Base-by-base conservation (phyloP, 805 yeast species). In the Kuraishia floccosa region DNA sequence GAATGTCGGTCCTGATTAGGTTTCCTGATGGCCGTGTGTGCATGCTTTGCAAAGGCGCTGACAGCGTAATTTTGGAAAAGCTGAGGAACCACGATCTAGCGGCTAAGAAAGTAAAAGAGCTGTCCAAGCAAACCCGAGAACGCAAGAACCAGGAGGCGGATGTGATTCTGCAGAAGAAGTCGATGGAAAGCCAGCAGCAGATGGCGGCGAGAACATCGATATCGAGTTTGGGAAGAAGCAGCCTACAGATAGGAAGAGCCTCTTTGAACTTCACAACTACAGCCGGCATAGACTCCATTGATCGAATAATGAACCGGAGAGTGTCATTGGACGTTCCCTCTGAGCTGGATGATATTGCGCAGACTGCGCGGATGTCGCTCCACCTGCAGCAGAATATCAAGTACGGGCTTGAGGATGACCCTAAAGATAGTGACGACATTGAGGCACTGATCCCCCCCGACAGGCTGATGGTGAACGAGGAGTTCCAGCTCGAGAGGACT, bases 11-110 rank as follows among this genome's bases (percentile, higher is more conserved):
- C n/a, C 50, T 89, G 7, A 76, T 86, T 1, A 65, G 58, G 37
- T 72, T 82, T 42, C 95, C 96, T 0, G 80, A 82, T 48, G 72
- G 72, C 5, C 66, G 80, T 35, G 66, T 86, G 15, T 72, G 89
- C 28, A 47, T 91, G 39, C 59, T 91, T 26, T 85, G 95, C 55
- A 91, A 91, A 55, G 99, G 98, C 33, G 98, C 99, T 2, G 98
- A 91, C 51, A 84, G 84, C 44, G 68, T 89, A 8, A 83, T 91
- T 30, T 50, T 87, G 31, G 94, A 87, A 31, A 67, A 82, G 35
- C 60, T 91, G 35, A 65, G 62, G 34, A 61, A 76, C 39, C 41
- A 68, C 1, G 69, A 67, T 2, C 31, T 79, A 30, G 95, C 93
- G 0, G 53, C 57, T 14, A 47, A 51, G n/a, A 84, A 80, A 46